Conservation (phyloP, 208 protist genomes). For the Lotmaria passim region DNA sequence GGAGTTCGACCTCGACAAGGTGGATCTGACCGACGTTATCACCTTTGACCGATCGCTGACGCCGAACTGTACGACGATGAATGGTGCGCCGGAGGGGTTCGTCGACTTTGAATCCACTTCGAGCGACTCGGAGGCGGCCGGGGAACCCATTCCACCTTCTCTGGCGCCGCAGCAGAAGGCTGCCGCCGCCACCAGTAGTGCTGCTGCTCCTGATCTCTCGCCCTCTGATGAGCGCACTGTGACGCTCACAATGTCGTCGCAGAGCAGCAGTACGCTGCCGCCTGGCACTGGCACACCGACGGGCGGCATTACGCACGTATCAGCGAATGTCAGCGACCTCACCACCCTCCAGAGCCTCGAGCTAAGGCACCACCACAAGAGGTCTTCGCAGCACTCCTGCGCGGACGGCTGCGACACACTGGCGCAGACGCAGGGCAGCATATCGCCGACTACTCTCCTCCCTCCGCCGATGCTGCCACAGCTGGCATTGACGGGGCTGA, state of each 20-base stretch:
- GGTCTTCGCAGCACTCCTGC: not conserved
- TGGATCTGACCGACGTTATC: conserved; percentile 15
- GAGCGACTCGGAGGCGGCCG: not conserved
- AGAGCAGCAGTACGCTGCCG: not conserved
- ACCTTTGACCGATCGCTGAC: conserved; percentile 23
- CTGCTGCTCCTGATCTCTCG: not conserved
- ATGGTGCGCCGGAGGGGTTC: conserved; percentile 26
- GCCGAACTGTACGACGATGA: conserved; percentile 10
- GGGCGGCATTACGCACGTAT: not conserved
- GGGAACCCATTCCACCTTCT: not conserved
- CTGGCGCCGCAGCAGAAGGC: no score
- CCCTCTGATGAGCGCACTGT: not conserved
- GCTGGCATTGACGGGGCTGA: conserved; percentile 40
- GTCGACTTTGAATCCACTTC: conserved; percentile 40
- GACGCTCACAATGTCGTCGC: not conserved
- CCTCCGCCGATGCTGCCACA: conserved; percentile 29
- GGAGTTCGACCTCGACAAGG: conserved; percentile 4
- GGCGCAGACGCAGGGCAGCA: not conserved
- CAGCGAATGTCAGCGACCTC: conserved; percentile 18
- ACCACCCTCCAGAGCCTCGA: conserved; percentile 15
- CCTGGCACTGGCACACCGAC: not conserved
- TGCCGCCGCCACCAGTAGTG: not conserved
- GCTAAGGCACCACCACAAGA: not conserved
- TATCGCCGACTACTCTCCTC: no score
- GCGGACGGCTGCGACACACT: not conserved